Percentiles rank a stretch among this genome's conserved stretches.
Evolutionary conservation across 1,139 yeast genomes (phyloP).

Genomic region (Debaryomyces sp.): DNA sequence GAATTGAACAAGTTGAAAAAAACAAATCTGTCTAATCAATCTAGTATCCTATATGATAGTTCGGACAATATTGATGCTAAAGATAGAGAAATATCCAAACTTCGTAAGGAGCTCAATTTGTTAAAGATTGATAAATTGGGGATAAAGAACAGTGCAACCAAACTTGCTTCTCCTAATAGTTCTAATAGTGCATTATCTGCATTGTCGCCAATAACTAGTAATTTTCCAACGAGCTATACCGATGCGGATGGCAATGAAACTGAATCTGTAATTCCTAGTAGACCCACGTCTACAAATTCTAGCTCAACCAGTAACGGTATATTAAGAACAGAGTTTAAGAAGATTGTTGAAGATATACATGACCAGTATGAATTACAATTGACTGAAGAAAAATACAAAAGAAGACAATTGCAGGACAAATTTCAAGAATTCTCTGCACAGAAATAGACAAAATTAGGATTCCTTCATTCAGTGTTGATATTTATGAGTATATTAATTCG

Average conservation of each 20-base stretch:
- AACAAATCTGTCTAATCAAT: slow-evolving; percentile 7
- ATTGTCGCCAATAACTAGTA: slow-evolving; percentile 27
- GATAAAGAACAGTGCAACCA: slow-evolving; percentile 14
- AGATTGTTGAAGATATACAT: slow-evolving; percentile 64
- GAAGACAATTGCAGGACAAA: slow-evolving; percentile 51
- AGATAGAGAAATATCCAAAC: slow-evolving; percentile 47
- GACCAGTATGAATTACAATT: slow-evolving; percentile 62
- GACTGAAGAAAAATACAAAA: slow-evolving; percentile 56
- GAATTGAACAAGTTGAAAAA: slow-evolving; percentile 35
- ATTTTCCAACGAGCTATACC: slow-evolving; percentile 12
- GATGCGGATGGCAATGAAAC: slow-evolving; percentile 20
- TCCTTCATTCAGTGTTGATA: neutral
- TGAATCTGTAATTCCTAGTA: slow-evolving; percentile 16
- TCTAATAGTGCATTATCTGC: slow-evolving; percentile 13
- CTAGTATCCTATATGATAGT: slow-evolving; percentile 5
- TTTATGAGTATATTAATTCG: neutral
- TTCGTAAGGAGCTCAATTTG: slow-evolving; percentile 51
- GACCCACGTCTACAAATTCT: slow-evolving; percentile 19
- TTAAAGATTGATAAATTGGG: slow-evolving; percentile 55
- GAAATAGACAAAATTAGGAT: neutral
- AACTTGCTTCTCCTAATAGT: slow-evolving; percentile 12
- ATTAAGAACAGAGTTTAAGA: slow-evolving; percentile 70
- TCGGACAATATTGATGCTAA: slow-evolving; percentile 32
- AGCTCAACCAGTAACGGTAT: slow-evolving; percentile 44
- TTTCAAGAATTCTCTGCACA: slow-evolving; percentile 10